phyloP scores from a whole-genome alignment of 2,329 filamentous ascomycete species.

The Pseudogymnoascus sp. region DNA sequence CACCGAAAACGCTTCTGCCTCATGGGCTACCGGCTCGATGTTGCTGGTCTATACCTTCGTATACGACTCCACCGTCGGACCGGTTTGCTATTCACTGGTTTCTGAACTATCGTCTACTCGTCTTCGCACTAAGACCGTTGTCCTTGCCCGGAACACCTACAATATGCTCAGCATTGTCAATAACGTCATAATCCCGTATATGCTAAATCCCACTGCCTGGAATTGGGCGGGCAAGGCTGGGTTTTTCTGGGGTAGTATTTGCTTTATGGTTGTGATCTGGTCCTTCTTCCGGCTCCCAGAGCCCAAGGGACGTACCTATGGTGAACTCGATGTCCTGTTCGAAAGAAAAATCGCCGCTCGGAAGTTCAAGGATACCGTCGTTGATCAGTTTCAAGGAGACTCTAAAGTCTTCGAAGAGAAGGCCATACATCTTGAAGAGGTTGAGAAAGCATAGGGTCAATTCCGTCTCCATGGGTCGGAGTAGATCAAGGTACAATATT shows the following conservation, averaged over 20 bases:
- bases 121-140: slow-evolving; percentile 32
- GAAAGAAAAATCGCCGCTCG: slow-evolving; percentile 48
- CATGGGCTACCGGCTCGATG: slow-evolving; percentile 35
- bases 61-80: slow-evolving; percentile 37
- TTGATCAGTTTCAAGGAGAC: slow-evolving; percentile 48
- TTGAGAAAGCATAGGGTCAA: slow-evolving; percentile 27
- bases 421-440: slow-evolving; percentile 21
- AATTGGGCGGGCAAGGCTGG: slow-evolving; percentile 77
- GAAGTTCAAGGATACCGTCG: slow-evolving; percentile 44
- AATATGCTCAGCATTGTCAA: slow-evolving; percentile 26
- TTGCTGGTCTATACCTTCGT: slow-evolving; percentile 33
- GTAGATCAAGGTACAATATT: background rate
- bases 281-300: slow-evolving; percentile 77
- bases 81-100: slow-evolving; percentile 34
- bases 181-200: slow-evolving; percentile 21
- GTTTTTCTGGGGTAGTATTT: slow-evolving; percentile 80
- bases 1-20: slow-evolving; percentile 30
- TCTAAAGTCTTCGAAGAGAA: slow-evolving; percentile 23
- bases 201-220: slow-evolving; percentile 49
- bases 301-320: slow-evolving; percentile 68
- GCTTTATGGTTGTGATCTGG: slow-evolving; percentile 73
- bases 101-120: slow-evolving; percentile 33
- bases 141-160: slow-evolving; percentile 30
- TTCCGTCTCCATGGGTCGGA: background rate
- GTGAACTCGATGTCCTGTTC: slow-evolving; percentile 76